Base-by-base conservation (phyloP, 2,329 filamentous ascomycete species). In the Biscogniauxia marginata region DNA sequence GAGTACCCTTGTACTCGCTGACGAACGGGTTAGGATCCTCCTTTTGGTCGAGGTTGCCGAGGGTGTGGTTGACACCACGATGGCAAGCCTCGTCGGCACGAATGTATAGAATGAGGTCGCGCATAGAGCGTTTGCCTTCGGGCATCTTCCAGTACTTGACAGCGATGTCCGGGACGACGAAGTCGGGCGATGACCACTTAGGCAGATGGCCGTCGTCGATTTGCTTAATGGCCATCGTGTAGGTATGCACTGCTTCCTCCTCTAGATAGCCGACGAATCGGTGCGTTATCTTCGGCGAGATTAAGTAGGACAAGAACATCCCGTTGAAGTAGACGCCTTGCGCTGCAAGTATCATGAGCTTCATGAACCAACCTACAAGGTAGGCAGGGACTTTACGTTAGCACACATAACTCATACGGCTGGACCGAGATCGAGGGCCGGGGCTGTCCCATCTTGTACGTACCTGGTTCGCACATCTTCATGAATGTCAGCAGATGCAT, bases 251-350 rank as follows among this genome's bases (percentile, higher is more conserved):
- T 7, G 95, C 95, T 74, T 99, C 95, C 73, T 99, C 95, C 74
- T 99, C 95, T 11, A 99, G 85, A 67, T 98, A 98, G 1, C 93
- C 95, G 52, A 98, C 93, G 73, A 99, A 98, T 46, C 95, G 88
- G 74, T 99, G 95, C 68, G 90, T 93, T 61, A 91, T 93, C 59
- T 87, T 86, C 6, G 95, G 93, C 1, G 88, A 91, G 58, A 96
- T 69, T 30, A 99, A 85, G 75, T 98, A 98, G 48, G 88, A 83
- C 60, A 96, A 58, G 80, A 99, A 98, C 71, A 98, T 84, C 62
- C 86, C 84, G 75, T 99, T 99, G 83, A 96, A 97, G 80, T 96
- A 98, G 65, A 98, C 90, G 43, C 93, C 95, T 73, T 98, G 93
- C 0, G 93, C 93, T 9, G 87, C 91, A 43, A 98, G 83, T 54